Conservation (phyloP, 75 land plant species). For the Picea glauca region DNA sequence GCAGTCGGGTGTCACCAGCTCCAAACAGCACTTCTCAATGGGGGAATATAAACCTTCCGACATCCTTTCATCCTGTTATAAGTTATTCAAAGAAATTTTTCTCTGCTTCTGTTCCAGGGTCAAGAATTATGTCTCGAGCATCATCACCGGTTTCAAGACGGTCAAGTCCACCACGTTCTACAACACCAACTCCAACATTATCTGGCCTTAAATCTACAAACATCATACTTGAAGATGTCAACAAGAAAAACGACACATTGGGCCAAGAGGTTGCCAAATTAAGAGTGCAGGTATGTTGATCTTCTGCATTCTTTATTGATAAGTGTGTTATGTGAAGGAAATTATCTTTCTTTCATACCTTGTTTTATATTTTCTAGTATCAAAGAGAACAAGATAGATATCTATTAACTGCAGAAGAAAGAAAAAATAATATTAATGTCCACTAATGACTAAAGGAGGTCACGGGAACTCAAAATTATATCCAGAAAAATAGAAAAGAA, state of each 20-base stretch:
- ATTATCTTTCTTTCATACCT: not conserved
- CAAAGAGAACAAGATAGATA: not conserved
- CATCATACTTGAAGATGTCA: conserved; percentile 21
- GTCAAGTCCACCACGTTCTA: conserved; percentile 64
- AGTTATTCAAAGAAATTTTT: conserved; percentile 39
- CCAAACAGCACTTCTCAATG: conserved; percentile 34
- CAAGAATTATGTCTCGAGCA: conserved; percentile 58
- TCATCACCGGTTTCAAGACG: conserved; percentile 59
- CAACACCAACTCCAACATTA: conserved; percentile 34
- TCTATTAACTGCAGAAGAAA: too few species aligned
- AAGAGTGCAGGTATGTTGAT: conserved; percentile 39
- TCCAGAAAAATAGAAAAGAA: too few species aligned
- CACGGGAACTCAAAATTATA: too few species aligned
- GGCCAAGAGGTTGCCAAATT: conserved; percentile 40
- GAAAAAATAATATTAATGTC: too few species aligned
- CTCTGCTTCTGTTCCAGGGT: conserved; percentile 64
- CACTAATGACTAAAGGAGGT: too few species aligned
- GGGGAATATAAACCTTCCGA: conserved; percentile 31
- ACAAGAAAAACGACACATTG: conserved; percentile 31
- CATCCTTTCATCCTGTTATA: conserved; percentile 19
- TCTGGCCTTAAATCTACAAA: conserved; percentile 27
- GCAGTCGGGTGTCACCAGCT: conserved; percentile 32
- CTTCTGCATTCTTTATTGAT: not conserved
- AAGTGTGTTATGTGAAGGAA: not conserved
- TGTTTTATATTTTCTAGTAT: not conserved